phyloP scores from a whole-genome alignment of 495 filamentous ascomycete species.

The Hypoxylon intermedium region DNA sequence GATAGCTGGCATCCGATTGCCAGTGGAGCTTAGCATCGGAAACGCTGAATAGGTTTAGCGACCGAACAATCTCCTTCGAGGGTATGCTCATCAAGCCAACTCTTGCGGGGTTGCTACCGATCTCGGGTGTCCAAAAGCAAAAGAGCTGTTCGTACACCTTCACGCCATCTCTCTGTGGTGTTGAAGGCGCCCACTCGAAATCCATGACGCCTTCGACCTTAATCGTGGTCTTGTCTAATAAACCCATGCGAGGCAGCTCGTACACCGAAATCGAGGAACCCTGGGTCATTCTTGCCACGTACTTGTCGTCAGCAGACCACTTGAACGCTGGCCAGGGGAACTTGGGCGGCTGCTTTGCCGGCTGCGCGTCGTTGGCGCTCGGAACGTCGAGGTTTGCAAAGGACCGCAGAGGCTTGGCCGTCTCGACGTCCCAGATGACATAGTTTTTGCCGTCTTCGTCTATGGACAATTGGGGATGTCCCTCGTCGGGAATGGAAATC shows the following conservation, averaged over 20 bases:
- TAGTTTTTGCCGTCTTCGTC: slow-evolving; percentile 99
- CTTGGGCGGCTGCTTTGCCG: slow-evolving; percentile 77
- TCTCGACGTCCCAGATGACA: slow-evolving; percentile 96
- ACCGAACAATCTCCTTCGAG: slow-evolving; percentile 89
- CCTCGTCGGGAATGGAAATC: slow-evolving; percentile 85
- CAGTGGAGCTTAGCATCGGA: slow-evolving; percentile 96
- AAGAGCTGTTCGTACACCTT: slow-evolving; percentile 94
- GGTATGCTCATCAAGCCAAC: slow-evolving; percentile 96
- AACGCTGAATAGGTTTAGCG: slow-evolving; percentile 96
- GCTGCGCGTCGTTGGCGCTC: slow-evolving; percentile 56
- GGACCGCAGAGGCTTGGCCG: slow-evolving; percentile 86
- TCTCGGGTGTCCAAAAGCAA: slow-evolving; percentile 98
- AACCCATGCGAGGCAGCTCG: slow-evolving; percentile 88
- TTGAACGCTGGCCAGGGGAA: slow-evolving; percentile 99
- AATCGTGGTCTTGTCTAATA: slow-evolving; percentile 85
- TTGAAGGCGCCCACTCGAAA: slow-evolving; percentile 95
- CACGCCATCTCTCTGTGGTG: slow-evolving; percentile 75
- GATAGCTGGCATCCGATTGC: slow-evolving; percentile 91
- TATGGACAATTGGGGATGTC: slow-evolving; percentile 76
- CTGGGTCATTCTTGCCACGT: slow-evolving; percentile 89
- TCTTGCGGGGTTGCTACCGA: slow-evolving; percentile 96
- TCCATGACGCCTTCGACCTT: slow-evolving; percentile 97
- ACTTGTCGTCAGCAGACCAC: slow-evolving; percentile 97
- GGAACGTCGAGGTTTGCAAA: slow-evolving; percentile 86
- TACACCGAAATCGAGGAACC: slow-evolving; percentile 91